phyloP scores from a whole-genome alignment of 768 basidiomycete genomes.

The Leccinum arenicola region DNA sequence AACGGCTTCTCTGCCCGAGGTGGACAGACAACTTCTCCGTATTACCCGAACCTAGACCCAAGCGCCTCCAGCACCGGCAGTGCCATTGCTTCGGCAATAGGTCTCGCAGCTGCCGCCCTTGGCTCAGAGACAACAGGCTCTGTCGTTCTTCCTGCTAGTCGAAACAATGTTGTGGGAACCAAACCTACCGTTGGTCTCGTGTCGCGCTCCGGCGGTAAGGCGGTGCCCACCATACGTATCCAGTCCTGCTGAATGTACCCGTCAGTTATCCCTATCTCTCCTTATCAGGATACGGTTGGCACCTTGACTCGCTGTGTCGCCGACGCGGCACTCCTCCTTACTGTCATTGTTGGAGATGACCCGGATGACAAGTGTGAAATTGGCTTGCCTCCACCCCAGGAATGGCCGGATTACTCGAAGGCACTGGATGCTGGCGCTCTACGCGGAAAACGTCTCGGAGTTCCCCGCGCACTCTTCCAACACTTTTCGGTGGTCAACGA shows the following conservation, averaged over 20 bases:
- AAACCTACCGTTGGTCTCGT: slow-evolving; percentile 43
- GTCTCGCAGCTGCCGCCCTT: slow-evolving; percentile 42
- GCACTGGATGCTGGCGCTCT: slow-evolving; percentile 48
- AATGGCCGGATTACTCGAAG: slow-evolving; percentile 53
- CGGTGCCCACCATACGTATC: neutral
- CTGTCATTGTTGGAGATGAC: slow-evolving; percentile 43
- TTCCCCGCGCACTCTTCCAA: slow-evolving; percentile 37
- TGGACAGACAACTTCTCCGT: slow-evolving; percentile 42
- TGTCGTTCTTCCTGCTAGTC: slow-evolving; percentile 42
- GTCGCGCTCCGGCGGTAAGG: slow-evolving; percentile 36
- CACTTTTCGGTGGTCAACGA: slow-evolving; percentile 25
- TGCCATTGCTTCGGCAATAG: slow-evolving; percentile 42
- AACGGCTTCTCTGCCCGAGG: slow-evolving; percentile 46
- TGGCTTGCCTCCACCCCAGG: slow-evolving; percentile 42
- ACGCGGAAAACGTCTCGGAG: slow-evolving; percentile 43
- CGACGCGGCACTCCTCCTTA: slow-evolving; percentile 38
- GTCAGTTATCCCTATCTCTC: slow-evolving; percentile 46
- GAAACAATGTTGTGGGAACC: slow-evolving; percentile 44
- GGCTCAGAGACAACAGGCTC: slow-evolving; percentile 51
- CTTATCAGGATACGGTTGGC: slow-evolving; percentile 40
- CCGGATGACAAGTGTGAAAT: slow-evolving; percentile 36
- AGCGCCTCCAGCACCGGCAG: slow-evolving; percentile 43
- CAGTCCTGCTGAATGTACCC: neutral
- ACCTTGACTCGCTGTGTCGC: slow-evolving; percentile 36
- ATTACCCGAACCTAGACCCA: slow-evolving; percentile 41